Evolutionary conservation across 306 rosid genomes (phyloP), one percentile per base, ranked within the genome.

Genomic region (Citrullus amarus): DNA sequence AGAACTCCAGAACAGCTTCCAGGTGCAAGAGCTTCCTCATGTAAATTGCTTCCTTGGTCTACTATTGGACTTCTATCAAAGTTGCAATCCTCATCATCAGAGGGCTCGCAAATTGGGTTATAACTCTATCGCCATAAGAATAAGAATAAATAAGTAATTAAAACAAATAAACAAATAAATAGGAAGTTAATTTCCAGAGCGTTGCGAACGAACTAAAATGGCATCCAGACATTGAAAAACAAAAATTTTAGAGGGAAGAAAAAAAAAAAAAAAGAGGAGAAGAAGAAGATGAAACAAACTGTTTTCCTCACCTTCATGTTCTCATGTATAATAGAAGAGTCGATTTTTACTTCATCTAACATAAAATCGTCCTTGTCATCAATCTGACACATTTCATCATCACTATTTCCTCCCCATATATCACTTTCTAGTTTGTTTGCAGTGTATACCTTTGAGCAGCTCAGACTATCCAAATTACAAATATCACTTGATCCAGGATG

Each of bases 41-140:
- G 63, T 36, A 34, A 32, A 74, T 18, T 53, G 59, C 48, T 87
- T 79, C 78, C 80, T 71, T 77, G 87, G 72, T 87, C 87, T 68
- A 81, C 80, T 82, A 80, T 88, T 51, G 92, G 81, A 85, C 88
- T 88, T 75, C 60, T 86, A 80, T 76, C 90, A 81, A 89, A 84
- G 76, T 91, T 89, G 87, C 88, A 84, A 34, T 83, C 88, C 96
- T 93, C 88, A 61, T 86, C 97, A 82, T 90, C 98, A 58, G 88
- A 85, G 76, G 99, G 98, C 84, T 96, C 97, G 46, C 94, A 88
- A 81, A 96, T 84, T 5, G 96, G 99, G 84, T 96, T 96, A 84
- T 88, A 93, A 82, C 99, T 96, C 99, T 96, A 83, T 14, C 34
- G 10, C 20, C 57, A 70, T 60, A 36, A 69, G 20, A 50, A 59